Conservation (phyloP, 495 filamentous ascomycete species). For the Daldinia caldariorum region DNA sequence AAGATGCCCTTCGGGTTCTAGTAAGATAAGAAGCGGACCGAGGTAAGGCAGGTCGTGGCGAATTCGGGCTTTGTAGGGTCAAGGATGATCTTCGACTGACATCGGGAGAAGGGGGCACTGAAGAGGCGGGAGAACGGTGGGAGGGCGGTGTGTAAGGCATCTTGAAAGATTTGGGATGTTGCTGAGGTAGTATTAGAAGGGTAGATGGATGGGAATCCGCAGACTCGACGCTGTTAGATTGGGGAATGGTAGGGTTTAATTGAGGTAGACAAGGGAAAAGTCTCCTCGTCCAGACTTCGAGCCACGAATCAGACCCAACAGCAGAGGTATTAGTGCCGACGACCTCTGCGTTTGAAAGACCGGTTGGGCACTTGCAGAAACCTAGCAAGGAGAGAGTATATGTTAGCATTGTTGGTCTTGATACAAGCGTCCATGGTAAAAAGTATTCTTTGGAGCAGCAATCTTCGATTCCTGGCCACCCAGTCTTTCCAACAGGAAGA, state of each 20-base stretch:
- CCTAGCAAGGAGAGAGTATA: conserved; percentile 41
- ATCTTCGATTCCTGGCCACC: not conserved
- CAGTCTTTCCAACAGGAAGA: conserved; percentile 5
- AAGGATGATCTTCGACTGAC: conserved; percentile 67
- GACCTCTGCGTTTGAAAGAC: conserved; percentile 27
- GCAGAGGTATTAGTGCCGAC: conserved; percentile 21
- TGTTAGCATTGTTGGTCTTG: conserved; percentile 47
- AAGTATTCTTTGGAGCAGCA: not conserved
- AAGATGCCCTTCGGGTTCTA: conserved; percentile 60
- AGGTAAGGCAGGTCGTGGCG: conserved; percentile 66
- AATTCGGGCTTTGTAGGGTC: conserved; percentile 53
- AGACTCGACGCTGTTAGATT: conserved; percentile 32
- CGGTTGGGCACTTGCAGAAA: conserved; percentile 37
- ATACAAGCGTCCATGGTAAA: conserved; percentile 44
- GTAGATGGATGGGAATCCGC: conserved; percentile 35
- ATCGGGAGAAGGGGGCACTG: conserved; percentile 70
- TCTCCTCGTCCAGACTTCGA: conserved; percentile 38
- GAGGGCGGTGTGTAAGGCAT: conserved; percentile 97
- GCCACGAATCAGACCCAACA: conserved; percentile 35
- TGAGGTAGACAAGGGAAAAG: conserved; percentile 46
- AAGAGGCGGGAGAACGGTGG: conserved; percentile 80
- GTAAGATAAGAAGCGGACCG: conserved; percentile 81
- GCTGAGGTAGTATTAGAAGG: conserved; percentile 34
- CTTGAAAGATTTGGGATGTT: conserved; percentile 52
- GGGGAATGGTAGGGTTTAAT: conserved; percentile 37